Conservation (phyloP, 2,329 filamentous ascomycete species). For the Lasiodiplodia sp. region DNA sequence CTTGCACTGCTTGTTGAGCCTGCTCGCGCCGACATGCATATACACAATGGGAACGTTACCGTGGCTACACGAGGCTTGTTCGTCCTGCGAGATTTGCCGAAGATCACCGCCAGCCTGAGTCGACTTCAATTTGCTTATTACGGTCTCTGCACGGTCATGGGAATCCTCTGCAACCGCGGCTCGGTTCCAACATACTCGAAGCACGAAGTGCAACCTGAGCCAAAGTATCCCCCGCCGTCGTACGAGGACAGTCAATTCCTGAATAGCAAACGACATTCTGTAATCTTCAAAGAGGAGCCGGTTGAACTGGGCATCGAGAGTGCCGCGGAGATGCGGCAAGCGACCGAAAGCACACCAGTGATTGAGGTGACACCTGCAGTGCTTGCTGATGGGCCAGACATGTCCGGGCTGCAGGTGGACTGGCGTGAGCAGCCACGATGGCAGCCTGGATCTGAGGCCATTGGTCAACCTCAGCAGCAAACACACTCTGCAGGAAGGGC, state of each 20-base stretch:
- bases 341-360: not conserved
- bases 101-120: constrained; percentile 30
- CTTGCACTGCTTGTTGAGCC: constrained; percentile 33
- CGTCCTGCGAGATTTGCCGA: constrained; percentile 31
- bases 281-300: not conserved
- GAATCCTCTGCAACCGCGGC: not conserved
- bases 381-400: not conserved
- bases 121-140: constrained; percentile 32
- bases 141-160: constrained; percentile 30
- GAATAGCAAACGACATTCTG: not conserved
- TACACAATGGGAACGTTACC: constrained; percentile 27
- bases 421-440: not conserved
- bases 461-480: not conserved
- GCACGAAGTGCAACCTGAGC: not conserved
- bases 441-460: not conserved
- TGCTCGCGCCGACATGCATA: constrained; percentile 30
- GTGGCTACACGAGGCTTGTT: constrained; percentile 30
- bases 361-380: constrained; percentile 7
- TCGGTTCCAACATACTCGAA: not conserved
- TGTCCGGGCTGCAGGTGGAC: not conserved
- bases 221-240: constrained; percentile 1
- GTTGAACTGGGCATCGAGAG: not conserved
- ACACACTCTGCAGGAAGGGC: not conserved
- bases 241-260: constrained; percentile 8
- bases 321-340: not conserved